phyloP scores from a whole-genome alignment of 2,329 filamentous ascomycete genomes.

The Cladophialophora carrionii region DNA sequence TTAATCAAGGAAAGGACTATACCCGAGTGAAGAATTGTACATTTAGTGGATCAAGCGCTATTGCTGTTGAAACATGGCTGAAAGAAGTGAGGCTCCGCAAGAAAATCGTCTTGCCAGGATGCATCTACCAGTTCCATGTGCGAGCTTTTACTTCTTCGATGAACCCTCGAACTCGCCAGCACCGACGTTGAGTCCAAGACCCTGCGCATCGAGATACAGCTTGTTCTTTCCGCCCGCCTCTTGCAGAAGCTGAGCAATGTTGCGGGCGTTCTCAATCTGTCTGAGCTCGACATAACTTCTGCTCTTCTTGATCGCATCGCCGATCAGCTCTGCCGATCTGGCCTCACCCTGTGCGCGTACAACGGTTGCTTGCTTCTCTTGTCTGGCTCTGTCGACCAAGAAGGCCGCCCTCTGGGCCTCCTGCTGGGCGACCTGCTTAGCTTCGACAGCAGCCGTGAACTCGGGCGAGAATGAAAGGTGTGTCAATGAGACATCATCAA shows the following conservation, averaged over 20 bases:
- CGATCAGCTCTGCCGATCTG: conserved; percentile 94
- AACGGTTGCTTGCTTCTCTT: conserved; percentile 99
- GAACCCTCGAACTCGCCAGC: conserved; percentile 36
- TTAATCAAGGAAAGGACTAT: neutral
- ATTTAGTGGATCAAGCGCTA: conserved; percentile 31
- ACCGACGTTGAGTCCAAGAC: conserved; percentile 84
- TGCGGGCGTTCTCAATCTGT: conserved; percentile 94
- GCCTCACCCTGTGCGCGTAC: conserved; percentile 99
- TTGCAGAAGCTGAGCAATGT: conserved; percentile 85
- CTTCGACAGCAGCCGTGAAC: conserved; percentile 70
- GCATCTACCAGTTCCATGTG: conserved; percentile 2
- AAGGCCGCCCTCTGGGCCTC: conserved; percentile 97
- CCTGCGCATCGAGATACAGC: conserved; percentile 87
- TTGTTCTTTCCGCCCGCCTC: conserved; percentile 87
- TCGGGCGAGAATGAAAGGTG: conserved; percentile 71
- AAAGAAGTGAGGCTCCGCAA: conserved; percentile 5
- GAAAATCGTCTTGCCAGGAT: conserved; percentile 4
- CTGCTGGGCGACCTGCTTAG: conserved; percentile 75
- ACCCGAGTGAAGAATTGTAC: conserved; percentile 38
- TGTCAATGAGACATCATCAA: conserved; percentile 96
- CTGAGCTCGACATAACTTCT: conserved; percentile 94
- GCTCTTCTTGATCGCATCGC: conserved; percentile 99
- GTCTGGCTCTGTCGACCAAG: conserved; percentile 95
- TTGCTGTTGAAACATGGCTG: conserved; percentile 29
- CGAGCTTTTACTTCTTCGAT: conserved; percentile 18